Evolutionary conservation across 352 stramenopile genomes (phyloP).

Genomic region (Peronospora belbahrii): DNA sequence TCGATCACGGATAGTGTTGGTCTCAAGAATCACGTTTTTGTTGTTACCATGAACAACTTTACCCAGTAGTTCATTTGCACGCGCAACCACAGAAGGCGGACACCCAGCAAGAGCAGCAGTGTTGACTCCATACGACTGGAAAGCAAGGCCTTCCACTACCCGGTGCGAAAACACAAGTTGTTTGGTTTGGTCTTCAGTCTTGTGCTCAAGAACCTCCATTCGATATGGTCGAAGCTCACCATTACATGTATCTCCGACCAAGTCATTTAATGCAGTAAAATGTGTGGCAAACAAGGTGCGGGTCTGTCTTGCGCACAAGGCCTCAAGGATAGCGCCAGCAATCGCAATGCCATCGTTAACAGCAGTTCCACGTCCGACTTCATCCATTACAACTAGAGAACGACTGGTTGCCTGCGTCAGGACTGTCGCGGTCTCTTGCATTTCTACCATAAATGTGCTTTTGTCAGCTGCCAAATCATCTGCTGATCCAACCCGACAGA

Average conservation of each 20-base stretch:
- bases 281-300: constrained; percentile 81
- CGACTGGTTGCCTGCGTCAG: constrained; percentile 59
- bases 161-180: constrained; percentile 73
- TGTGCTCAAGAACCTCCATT: constrained; percentile 58
- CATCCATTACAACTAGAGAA: constrained; percentile 85
- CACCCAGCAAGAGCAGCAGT: constrained; percentile 68
- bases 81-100: constrained; percentile 33
- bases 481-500: constrained; percentile 71
- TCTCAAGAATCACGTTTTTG: background rate
- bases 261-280: constrained; percentile 54
- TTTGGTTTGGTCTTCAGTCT: constrained; percentile 10
- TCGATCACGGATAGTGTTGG: background rate
- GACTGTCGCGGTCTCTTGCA: constrained; percentile 80
- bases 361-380: constrained; percentile 77
- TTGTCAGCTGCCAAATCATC: constrained; percentile 74
- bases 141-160: constrained; percentile 56
- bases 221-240: constrained; percentile 46
- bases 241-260: constrained; percentile 31
- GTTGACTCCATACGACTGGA: constrained; percentile 74
- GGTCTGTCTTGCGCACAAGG: constrained; percentile 45
- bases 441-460: constrained; percentile 86
- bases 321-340: constrained; percentile 67
- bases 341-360: constrained; percentile 76
- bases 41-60: constrained; percentile 5
- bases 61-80: constrained; percentile 40